These are phyloP conservation scores for Phaffomyces antillensis DNA, from an alignment of 805 yeast species.

Conservation along the genomic window DNA sequence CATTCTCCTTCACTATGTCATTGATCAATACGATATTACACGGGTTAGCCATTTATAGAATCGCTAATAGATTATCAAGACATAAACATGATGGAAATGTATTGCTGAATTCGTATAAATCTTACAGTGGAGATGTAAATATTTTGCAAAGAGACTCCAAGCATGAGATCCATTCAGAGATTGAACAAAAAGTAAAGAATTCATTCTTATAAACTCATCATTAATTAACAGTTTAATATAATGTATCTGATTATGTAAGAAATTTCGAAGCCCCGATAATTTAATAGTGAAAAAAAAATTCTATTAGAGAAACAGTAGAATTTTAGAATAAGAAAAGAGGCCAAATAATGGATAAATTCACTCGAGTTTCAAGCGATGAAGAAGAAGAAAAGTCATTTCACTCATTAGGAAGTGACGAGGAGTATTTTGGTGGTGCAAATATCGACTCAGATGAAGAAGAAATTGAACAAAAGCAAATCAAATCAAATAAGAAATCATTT, in stretches of 20 bases:
- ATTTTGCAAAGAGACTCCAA: not conserved
- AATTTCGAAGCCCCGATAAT: not conserved
- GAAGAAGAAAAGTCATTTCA: conserved; percentile 5
- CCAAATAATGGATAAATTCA: conserved; percentile 16
- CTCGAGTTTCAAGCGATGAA: conserved; percentile 7
- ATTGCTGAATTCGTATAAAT: not conserved
- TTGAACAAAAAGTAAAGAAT: too few relatives aligned
- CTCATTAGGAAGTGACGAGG: conserved; percentile 21
- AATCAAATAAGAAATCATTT: conserved; percentile 3
- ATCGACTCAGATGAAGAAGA: conserved; percentile 12
- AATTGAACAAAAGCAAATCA: conserved; percentile 9
- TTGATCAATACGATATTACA: not conserved
- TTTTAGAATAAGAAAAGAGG: not conserved
- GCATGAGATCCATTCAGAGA: too few relatives aligned
- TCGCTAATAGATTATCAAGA: conserved; percentile 1
- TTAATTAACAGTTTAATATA: too few relatives aligned
- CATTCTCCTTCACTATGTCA: not conserved
- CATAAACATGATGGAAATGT: not conserved
- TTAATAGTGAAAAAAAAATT: not conserved
- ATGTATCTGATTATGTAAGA: too few relatives aligned
- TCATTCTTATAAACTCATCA: too few relatives aligned
- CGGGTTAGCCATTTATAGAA: conserved; percentile 3
- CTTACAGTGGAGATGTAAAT: not conserved
- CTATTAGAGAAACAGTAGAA: not conserved
- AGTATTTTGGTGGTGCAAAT: conserved; percentile 12